Percentiles rank a stretch among this genome's conserved stretches.
Evolutionary conservation across 305 asterid genomes (phyloP).

Genomic region (Fraxinus albicans): DNA sequence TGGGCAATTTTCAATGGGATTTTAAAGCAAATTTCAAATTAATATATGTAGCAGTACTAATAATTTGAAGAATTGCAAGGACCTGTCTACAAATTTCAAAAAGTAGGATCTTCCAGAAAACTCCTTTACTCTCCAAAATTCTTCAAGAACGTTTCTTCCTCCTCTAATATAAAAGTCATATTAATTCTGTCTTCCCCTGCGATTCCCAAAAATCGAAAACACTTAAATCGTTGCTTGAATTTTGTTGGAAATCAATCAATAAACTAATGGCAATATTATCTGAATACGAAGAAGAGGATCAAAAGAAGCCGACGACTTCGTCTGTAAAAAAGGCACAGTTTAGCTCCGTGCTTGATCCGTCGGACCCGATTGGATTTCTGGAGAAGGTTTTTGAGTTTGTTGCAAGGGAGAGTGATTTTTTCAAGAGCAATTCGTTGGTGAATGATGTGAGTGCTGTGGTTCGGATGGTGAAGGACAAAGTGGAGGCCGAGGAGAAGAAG

Average conservation of each 20-base stretch:
- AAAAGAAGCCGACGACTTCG: slow-evolving; percentile 31
- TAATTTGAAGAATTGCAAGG: neutral
- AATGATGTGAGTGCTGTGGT: slow-evolving; percentile 66
- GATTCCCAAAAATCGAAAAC: neutral
- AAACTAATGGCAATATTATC: slow-evolving; percentile 52
- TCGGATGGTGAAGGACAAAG: slow-evolving; percentile 55
- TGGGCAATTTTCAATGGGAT: neutral
- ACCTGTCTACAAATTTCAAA: neutral
- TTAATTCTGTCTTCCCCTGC: neutral
- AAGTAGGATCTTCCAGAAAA: slow-evolving; percentile 10
- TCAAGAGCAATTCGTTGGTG: slow-evolving; percentile 56
- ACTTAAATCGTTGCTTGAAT: neutral
- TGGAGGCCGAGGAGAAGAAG: slow-evolving; percentile 34
- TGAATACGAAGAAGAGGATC: slow-evolving; percentile 56
- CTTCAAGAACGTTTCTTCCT: neutral
- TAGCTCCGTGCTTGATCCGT: slow-evolving; percentile 52
- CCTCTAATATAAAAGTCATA: neutral
- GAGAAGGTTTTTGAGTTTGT: slow-evolving; percentile 62
- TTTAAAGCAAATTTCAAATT: neutral
- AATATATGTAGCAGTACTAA: neutral
- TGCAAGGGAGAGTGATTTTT: slow-evolving; percentile 63
- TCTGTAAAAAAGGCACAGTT: slow-evolving; percentile 38
- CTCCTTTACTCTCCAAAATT: neutral
- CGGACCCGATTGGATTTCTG: slow-evolving; percentile 69
- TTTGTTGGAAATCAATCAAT: neutral